Base-by-base conservation (phyloP, 1,284 basidiomycete species). In the Grifola frondosa region DNA sequence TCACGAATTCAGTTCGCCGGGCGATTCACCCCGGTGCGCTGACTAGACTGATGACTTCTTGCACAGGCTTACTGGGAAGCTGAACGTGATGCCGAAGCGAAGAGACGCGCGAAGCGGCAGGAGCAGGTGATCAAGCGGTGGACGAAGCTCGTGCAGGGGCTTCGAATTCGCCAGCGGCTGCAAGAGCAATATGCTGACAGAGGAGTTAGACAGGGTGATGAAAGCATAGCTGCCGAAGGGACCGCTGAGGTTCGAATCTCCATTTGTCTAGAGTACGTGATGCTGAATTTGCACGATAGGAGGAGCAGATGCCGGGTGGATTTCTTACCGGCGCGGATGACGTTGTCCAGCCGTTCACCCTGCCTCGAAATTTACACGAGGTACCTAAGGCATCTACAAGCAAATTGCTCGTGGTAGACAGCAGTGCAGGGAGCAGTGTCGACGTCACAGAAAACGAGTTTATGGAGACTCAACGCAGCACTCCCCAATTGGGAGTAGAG, bases 41-140 rank as follows among this genome's bases (percentile, higher is more conserved):
- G 21, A 8, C 19, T 17, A 13, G 12, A 13, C 37, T 42, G 35
- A 22, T 31, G 29, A 41, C 32, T 37, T 42, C 30, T 36, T 39
- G 34, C 46, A 25, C 48, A 93, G 84, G 92, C 92, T 2, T 97
- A 87, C 54, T 86, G 82, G 78, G 86, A 88, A 65, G 80, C 85
- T 9, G 86, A 91, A 54, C 81, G 84, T 48, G 77, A 81, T 23
- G 87, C 84, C 2, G 83, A 87, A 50, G 80, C 91, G 63, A 90
- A 84, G 58, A 87, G 88, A 44, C 75, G 77, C 25, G 73, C 71
- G 2, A 95, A 93, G 65, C 78, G 77, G 45, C 79, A 90, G 55
- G 91, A 94, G 42, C 78, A 83, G 19, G 88, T 87, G 1, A 68
- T 97, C 53, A 95, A 94, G 65, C 80, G 87, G 31, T 99, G 97